Evolutionary conservation across 2,329 filamentous ascomycete genomes (phyloP).

Genomic region (Lecanicillium sp.): DNA sequence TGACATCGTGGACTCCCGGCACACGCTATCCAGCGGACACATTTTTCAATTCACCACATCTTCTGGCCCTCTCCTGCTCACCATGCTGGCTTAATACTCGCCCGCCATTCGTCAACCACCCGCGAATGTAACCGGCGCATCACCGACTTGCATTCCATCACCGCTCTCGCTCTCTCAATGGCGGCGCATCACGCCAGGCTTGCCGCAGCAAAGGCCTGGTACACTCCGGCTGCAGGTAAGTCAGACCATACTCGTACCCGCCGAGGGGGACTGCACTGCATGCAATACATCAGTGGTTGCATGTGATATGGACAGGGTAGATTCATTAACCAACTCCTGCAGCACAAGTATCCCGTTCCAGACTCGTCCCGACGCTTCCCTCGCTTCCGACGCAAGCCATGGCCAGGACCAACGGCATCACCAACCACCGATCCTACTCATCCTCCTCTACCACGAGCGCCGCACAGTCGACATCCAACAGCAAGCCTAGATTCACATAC

Average conservation of each 20-base stretch:
- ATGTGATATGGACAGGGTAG: too few species aligned
- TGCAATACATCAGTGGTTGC: too few species aligned
- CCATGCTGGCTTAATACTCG: too few species aligned
- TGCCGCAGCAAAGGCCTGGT: constrained; percentile 6
- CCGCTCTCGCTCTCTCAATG: constrained; percentile 1
- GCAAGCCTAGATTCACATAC: constrained; percentile 46
- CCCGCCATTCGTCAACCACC: too few species aligned
- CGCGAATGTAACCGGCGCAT: too few species aligned
- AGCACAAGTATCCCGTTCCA: constrained; percentile 3
- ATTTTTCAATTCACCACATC: too few species aligned
- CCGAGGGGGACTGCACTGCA: not conserved
- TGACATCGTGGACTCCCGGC: too few species aligned
- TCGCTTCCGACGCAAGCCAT: not conserved
- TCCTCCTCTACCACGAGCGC: constrained; percentile 3
- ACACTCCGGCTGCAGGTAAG: constrained; percentile 3
- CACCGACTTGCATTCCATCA: constrained; percentile 4
- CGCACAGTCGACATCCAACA: constrained; percentile 14
- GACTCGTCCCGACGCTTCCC: constrained; percentile 4
- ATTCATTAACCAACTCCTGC: not conserved
- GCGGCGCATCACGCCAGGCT: constrained; percentile 6
- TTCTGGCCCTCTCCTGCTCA: too few species aligned
- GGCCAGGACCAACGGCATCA: not conserved
- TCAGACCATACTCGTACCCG: not conserved
- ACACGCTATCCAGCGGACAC: too few species aligned
- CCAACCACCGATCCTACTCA: constrained; percentile 3